Conservation (phyloP, 257 asterid genomes). For the Verbascum thapsus region DNA sequence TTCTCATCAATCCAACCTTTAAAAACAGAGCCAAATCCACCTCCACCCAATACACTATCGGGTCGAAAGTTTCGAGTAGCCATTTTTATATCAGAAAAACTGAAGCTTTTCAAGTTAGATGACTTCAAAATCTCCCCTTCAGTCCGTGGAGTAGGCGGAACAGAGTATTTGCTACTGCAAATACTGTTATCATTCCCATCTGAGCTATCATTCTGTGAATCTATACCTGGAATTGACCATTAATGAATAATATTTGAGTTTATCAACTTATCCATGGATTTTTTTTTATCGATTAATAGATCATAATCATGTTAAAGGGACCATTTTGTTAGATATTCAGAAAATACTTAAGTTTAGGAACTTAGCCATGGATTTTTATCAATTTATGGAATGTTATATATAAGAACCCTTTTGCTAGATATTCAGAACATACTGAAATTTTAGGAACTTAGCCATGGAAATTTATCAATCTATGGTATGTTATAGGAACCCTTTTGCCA, state of each 20-base stretch:
- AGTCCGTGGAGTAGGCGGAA: conserved; percentile 58
- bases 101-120: conserved; percentile 65
- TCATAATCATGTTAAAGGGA: neutral
- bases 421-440: no score
- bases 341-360: no score
- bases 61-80: conserved; percentile 90
- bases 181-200: conserved; percentile 40
- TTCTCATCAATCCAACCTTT: conserved; percentile 90
- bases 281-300: conserved; percentile 8
- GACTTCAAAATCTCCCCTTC: conserved; percentile 92
- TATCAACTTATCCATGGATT: neutral
- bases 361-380: no score
- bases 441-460: no score
- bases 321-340: conserved; percentile 7
- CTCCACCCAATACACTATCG: conserved; percentile 83
- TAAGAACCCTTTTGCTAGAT: no score
- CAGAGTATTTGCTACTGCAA: conserved; percentile 43
- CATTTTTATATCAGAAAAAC: conserved; percentile 57
- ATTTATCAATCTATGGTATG: no score
- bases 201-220: conserved; percentile 51
- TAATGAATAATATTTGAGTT: neutral
- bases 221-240: conserved; percentile 43
- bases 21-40: conserved; percentile 85
- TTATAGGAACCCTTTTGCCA: no score
- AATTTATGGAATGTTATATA: no score